These are phyloP conservation scores for Sporothrix schenckii DNA, from an alignment of 2,329 filamentous ascomycete genomes.

Conservation along the genomic window DNA sequence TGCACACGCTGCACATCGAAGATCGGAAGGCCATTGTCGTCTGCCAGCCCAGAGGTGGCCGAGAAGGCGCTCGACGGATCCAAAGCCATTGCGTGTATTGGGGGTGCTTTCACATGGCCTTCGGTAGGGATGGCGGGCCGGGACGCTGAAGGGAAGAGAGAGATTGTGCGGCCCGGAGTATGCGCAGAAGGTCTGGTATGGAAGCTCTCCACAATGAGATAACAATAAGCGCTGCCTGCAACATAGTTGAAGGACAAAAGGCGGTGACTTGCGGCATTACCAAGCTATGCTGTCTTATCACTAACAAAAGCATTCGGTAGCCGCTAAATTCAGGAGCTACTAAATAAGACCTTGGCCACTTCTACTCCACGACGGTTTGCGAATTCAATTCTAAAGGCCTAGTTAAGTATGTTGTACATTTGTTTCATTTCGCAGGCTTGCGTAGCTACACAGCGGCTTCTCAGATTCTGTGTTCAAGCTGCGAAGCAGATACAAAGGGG, in stretches of 20 bases:
- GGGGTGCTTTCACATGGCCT: constrained; percentile 29
- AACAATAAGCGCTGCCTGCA: constrained; percentile 17
- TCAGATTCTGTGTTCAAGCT: no score
- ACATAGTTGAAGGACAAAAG: neutral
- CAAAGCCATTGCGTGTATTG: constrained; percentile 59
- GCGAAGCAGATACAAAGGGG: no score
- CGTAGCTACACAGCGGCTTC: no score
- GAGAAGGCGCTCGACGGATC: constrained; percentile 72
- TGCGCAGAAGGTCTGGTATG: constrained; percentile 14
- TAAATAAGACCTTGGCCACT: no score
- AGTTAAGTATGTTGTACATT: no score
- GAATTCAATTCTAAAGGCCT: no score
- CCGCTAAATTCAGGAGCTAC: no score
- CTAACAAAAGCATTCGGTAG: no score
- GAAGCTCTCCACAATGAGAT: constrained; percentile 18
- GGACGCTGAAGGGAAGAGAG: neutral
- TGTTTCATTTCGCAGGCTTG: no score
- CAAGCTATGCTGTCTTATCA: constrained; percentile 1
- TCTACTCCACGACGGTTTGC: no score
- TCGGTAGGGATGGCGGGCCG: neutral
- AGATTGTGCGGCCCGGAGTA: neutral
- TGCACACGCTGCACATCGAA: constrained; percentile 93
- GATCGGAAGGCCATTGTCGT: constrained; percentile 73
- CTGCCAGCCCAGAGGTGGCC: constrained; percentile 52
- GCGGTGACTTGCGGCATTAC: constrained; percentile 29